Evolutionary conservation across 768 basidiomycete genomes (phyloP), one percentile per base, ranked within the genome.

Genomic region (Sarcodon aspratus): DNA sequence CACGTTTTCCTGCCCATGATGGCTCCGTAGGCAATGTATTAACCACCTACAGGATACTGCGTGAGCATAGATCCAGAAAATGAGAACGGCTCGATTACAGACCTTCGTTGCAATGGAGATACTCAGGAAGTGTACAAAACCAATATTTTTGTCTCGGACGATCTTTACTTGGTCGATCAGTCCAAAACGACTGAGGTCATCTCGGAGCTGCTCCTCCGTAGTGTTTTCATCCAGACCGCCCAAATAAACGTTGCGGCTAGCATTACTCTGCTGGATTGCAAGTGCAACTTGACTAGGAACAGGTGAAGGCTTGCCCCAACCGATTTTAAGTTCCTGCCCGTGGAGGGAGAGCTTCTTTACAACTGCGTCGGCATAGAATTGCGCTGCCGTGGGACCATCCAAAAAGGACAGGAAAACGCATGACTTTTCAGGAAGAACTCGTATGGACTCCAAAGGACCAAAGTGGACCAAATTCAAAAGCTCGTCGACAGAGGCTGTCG

Each of bases 161-260:
- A 99, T 97, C 78, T 99, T 99, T 63, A 99, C 94, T 64, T 98
- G 95, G 67, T 99, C 96, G 58, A 99, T 97, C 31, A 95, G 72
- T 17, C 96, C 96, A 60, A 95, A 99, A 38, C 86, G 76, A 58
- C 84, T 83, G 18, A 98, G 71, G 61, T 97, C 93, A 53, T 98
- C 93, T 33, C 95, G 70, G 33, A 99, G 70, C 67, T 81, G 80
- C 66, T 94, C 88, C 70, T 98, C 96, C 1, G 90, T 95, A 71
- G 82, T 80, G 46, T 69, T 73, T 66, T 94, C 90, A 37, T 95
- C 93, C 36, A 99, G 70, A 13, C 91, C 91, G 38, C 96, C 96
- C 13, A 99, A 75, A 61, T 97, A 99, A 50, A 99, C 96, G 58
- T 98, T 99, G 55, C 96, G 70, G 56, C 86, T 92, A 2, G 96